Base-by-base conservation (phyloP, 345 rosid genomes). In the Erysimum cheiranthoides region DNA sequence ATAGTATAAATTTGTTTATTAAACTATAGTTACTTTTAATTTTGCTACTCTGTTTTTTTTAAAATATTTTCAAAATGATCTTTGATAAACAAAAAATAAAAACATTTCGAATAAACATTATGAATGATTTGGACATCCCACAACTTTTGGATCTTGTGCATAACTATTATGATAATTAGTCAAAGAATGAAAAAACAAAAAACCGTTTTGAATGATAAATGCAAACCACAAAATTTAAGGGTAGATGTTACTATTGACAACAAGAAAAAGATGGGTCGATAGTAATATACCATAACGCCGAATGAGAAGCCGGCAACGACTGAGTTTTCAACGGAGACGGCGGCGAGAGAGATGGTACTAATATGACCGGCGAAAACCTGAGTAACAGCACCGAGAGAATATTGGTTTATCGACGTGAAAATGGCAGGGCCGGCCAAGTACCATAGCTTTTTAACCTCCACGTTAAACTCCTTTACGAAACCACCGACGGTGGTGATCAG, bases 241-340 rank as follows among this genome's bases (percentile, higher is more conserved):
- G 25, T 21, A 1, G 25, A 21, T 1, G 25, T 21, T 0, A 21
- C 25, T 21, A 21, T 21, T 21, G 25, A 1, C 25, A 21, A 21
- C 1, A 21, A 21, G 25, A 21, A 21, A 21, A 21, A 21, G 25
- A 21, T 21, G 25, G 25, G 25, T 21, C 25, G 25, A 21, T 21
- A 21, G 25, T 70, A 60, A 46, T 5, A 14, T 87, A 93, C 93
- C 98, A 87, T 89, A 81, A 70, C 4, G 5, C 98, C 97, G 36
- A 87, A 92, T 47, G 97, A 90, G 85, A 94, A 92, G 52, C 97
- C 97, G n/a, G 95, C 92, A 70, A 94, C 86, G 85, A 94, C 93
- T 3, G 97, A 86, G 80, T 92, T 92, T 74, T 90, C 97, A 1
- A 94, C 67, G 63, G 98, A 89, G 80, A 92, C 87, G 43, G 93